Conservation (phyloP, 192 early-diverging fungal species). For the Coemansia sp. region DNA sequence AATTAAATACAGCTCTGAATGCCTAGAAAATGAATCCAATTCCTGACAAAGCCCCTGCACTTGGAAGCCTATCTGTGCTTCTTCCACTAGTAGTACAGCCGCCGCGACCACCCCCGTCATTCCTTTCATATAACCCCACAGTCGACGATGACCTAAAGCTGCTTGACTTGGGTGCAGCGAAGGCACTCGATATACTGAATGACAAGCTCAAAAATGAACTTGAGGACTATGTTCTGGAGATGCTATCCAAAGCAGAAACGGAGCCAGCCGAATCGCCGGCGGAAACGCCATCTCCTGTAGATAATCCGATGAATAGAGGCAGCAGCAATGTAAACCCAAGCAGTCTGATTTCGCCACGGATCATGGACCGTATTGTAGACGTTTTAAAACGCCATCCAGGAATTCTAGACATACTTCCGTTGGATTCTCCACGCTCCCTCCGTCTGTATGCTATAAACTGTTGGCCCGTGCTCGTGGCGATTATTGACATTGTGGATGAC, state of each 20-base stretch:
- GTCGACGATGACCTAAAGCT: conserved; percentile 13
- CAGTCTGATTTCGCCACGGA: conserved; percentile 9
- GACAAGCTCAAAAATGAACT: conserved; percentile 8
- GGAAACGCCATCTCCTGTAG: conserved; percentile 5
- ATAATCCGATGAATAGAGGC: background rate
- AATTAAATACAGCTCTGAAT: background rate
- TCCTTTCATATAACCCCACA: background rate
- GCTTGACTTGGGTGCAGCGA: conserved; percentile 14
- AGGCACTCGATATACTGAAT: conserved; percentile 15
- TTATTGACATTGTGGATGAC: conserved; percentile 8
- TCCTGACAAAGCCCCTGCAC: background rate
- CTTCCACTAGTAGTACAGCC: conserved; percentile 3
- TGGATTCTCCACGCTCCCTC: conserved; percentile 13
- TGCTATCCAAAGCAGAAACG: conserved; percentile 18
- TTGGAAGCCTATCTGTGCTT: conserved; percentile 3
- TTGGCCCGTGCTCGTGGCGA: conserved; percentile 18
- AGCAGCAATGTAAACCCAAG: background rate
- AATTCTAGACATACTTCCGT: conserved; percentile 13
- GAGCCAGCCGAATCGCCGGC: conserved; percentile 1
- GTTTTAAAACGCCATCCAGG: conserved; percentile 22
- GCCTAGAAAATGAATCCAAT: background rate
- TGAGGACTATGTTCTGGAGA: conserved; percentile 17
- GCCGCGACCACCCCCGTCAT: conserved; percentile 21
- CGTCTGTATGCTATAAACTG: conserved; percentile 32
- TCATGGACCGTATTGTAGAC: conserved; percentile 6